Evolutionary conservation across 2,329 filamentous ascomycete species (phyloP).

Genomic region (Neonectria ditissima): DNA sequence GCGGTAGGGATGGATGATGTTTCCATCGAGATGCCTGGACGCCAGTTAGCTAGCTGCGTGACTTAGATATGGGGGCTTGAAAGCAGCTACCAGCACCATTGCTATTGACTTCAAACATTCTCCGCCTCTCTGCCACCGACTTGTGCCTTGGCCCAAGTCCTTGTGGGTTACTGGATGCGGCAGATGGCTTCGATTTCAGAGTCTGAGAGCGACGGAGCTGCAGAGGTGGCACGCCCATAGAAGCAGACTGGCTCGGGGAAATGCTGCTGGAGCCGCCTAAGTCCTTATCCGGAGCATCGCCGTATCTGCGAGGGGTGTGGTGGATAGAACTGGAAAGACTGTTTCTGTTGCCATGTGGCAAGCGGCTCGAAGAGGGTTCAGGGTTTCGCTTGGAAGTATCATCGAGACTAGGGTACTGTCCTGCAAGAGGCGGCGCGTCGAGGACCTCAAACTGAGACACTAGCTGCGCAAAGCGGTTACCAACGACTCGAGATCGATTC

Average conservation of each 20-base stretch:
- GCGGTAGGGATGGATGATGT: slow-evolving; percentile 4
- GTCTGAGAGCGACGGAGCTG: slow-evolving; percentile 29
- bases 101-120: slow-evolving; percentile 33
- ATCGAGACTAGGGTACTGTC: slow-evolving; percentile 6
- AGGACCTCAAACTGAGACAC: slow-evolving; percentile 53
- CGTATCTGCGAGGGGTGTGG: background rate
- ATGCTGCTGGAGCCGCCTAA: slow-evolving; percentile 18
- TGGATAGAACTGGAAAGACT: background rate
- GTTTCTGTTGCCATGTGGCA: background rate
- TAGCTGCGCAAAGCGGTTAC: slow-evolving; percentile 46
- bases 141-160: slow-evolving; percentile 30
- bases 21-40: slow-evolving; percentile 1
- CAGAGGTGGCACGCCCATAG: background rate
- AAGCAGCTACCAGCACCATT: slow-evolving; percentile 22
- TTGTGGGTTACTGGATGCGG: slow-evolving; percentile 2
- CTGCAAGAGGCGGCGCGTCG: slow-evolving; percentile 33
- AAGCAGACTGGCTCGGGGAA: slow-evolving; percentile 17
- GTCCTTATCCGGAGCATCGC: slow-evolving; percentile 10
- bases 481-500: slow-evolving; percentile 14
- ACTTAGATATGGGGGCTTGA: background rate
- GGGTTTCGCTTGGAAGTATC: background rate
- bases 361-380: background rate
- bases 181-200: slow-evolving; percentile 20
- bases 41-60: slow-evolving; percentile 1
- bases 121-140: slow-evolving; percentile 43